These are phyloP conservation scores for Geotrichum macrosporum DNA, from an alignment of 1,139 yeast genomes.

Conservation along the genomic window DNA sequence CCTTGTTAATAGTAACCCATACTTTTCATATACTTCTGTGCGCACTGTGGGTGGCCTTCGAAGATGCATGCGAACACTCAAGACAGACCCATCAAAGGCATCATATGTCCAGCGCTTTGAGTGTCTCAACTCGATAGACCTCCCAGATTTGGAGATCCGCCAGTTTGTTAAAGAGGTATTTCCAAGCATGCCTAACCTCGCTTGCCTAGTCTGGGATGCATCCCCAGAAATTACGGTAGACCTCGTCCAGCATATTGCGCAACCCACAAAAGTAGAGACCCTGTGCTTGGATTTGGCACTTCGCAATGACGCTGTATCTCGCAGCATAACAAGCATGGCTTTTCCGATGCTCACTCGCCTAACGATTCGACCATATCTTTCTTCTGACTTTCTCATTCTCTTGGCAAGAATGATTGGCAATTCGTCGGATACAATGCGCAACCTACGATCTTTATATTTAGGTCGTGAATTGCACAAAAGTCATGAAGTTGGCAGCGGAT, in stretches of 20 bases:
- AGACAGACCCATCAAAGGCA: conserved; percentile 18
- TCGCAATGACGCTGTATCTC: conserved; percentile 22
- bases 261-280: conserved; percentile 20
- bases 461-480: conserved; percentile 22
- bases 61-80: conserved; percentile 26
- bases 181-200: conserved; percentile 24
- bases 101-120: conserved; percentile 26
- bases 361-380: conserved; percentile 25
- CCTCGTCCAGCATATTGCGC: conserved; percentile 21
- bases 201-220: conserved; percentile 26
- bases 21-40: conserved; percentile 25
- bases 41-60: conserved; percentile 30
- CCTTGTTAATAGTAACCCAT: not conserved
- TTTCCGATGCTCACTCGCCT: conserved; percentile 25
- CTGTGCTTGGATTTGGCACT: conserved; percentile 26
- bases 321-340: conserved; percentile 17
- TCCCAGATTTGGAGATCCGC: conserved; percentile 28
- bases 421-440: conserved; percentile 19
- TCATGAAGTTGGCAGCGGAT: conserved; percentile 28
- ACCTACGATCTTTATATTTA: conserved; percentile 22
- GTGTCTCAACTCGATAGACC: conserved; percentile 26
- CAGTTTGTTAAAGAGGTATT: conserved; percentile 23
- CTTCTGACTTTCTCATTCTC: conserved; percentile 22
- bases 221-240: conserved; percentile 28
- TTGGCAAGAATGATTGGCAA: conserved; percentile 25